Evolutionary conservation across 2,329 filamentous ascomycete genomes (phyloP).

Genomic region (Fonsecaea pedrosoi): DNA sequence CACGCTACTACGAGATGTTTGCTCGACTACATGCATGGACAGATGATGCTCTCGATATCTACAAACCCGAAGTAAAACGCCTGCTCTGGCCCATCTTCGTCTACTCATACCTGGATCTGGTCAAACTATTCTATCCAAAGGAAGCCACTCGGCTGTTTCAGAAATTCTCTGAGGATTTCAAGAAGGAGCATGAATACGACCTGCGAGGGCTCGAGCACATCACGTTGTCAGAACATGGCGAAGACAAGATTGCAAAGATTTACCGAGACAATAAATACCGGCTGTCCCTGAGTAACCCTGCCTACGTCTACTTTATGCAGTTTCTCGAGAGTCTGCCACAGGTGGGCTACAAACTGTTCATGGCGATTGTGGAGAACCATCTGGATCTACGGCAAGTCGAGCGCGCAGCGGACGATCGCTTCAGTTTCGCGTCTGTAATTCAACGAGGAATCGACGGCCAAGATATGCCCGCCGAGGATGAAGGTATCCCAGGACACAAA

Average conservation of each 20-base stretch:
- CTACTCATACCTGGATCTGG: conserved; percentile 85
- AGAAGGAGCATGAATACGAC: conserved; percentile 79
- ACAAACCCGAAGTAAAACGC: conserved; percentile 91
- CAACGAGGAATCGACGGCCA: conserved; percentile 61
- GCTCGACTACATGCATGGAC: conserved; percentile 79
- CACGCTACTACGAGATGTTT: conserved; percentile 79
- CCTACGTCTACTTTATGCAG: conserved; percentile 81
- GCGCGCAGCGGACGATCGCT: conserved; percentile 63
- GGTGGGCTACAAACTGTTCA: conserved; percentile 78
- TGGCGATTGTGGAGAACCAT: conserved; percentile 71
- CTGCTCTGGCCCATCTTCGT: conserved; percentile 93
- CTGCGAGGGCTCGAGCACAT: conserved; percentile 76
- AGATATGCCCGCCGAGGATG: conserved; percentile 69
- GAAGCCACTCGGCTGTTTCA: conserved; percentile 50
- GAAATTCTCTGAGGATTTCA: conserved; percentile 76
- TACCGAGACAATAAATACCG: conserved; percentile 89
- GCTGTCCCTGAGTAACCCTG: conserved; percentile 84
- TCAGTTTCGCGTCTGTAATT: conserved; percentile 66
- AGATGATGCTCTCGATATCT: conserved; percentile 89
- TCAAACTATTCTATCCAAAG: conserved; percentile 71
- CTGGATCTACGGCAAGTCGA: conserved; percentile 67
- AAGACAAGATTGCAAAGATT: conserved; percentile 77
- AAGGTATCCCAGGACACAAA: conserved; percentile 72
- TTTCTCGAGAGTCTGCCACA: conserved; percentile 88
- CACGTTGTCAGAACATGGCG: conserved; percentile 76